These are phyloP conservation scores for Picea sitchensis DNA, from an alignment of 75 land plant genomes.

Conservation along the genomic window DNA sequence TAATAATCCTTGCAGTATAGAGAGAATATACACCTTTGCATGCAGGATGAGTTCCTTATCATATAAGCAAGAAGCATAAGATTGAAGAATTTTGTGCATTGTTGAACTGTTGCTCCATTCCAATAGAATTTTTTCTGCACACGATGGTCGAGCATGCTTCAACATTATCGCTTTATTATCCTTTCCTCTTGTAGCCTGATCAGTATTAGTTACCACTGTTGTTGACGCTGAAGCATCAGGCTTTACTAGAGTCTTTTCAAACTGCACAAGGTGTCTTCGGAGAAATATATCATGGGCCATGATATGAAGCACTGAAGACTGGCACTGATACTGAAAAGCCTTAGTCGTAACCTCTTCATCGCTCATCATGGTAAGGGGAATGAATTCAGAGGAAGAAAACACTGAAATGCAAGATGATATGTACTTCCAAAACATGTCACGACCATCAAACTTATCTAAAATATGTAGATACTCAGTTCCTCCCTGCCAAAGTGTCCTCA, in stretches of 20 bases:
- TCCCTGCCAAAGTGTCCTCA: constrained; percentile 70
- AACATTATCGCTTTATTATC: constrained; percentile 3
- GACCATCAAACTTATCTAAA: constrained; percentile 38
- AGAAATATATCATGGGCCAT: constrained; percentile 68
- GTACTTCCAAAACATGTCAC: constrained; percentile 56
- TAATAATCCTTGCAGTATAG: not conserved
- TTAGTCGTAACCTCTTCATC: constrained; percentile 11
- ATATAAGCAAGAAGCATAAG: constrained; percentile 47
- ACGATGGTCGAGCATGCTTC: constrained; percentile 2
- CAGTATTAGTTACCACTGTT: constrained; percentile 4
- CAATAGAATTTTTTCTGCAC: constrained; percentile 30
- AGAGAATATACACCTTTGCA: constrained; percentile 55
- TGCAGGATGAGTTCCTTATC: constrained; percentile 28
- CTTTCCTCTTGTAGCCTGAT: constrained; percentile 4
- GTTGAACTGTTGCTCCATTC: constrained; percentile 33
- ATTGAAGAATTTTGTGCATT: constrained; percentile 40
- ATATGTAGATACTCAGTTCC: constrained; percentile 49
- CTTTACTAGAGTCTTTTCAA: constrained; percentile 21
- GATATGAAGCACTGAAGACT: constrained; percentile 58
- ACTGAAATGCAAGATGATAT: constrained; percentile 33
- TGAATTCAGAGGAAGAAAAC: not conserved
- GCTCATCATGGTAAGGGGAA: constrained; percentile 4
- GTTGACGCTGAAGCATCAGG: constrained; percentile 18
- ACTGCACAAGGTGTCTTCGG: constrained; percentile 34
- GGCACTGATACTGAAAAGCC: constrained; percentile 54